Evolutionary conservation across 805 yeast genomes (phyloP).

Genomic region (Suhomyces tanzawaensis): DNA sequence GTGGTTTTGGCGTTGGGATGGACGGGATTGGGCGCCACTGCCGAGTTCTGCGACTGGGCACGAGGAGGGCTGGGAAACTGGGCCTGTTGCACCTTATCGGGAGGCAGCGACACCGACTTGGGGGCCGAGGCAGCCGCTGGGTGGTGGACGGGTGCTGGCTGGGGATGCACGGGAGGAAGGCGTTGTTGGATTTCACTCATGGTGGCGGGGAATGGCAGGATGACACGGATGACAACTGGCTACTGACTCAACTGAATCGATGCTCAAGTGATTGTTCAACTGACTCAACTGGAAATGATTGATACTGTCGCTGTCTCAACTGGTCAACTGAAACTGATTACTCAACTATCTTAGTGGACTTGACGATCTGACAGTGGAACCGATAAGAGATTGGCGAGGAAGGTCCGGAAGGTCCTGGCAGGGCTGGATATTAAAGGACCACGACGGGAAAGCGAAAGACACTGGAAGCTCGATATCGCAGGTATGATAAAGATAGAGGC

Average conservation of each 20-base stretch:
- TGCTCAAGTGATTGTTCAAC: too few relatives aligned
- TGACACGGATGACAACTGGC: too few relatives aligned
- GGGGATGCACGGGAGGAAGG: conserved; percentile 14
- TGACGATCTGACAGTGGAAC: too few relatives aligned
- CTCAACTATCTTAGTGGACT: too few relatives aligned
- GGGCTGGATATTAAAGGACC: background rate
- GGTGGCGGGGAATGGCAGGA: too few relatives aligned
- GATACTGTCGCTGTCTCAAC: too few relatives aligned
- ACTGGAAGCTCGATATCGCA: background rate
- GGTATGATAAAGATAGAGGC: background rate
- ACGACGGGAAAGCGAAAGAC: background rate
- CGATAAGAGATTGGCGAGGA: too few relatives aligned
- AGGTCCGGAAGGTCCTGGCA: background rate
- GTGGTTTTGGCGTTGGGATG: conserved; percentile 67
- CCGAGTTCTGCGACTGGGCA: conserved; percentile 4
- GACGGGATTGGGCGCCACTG: conserved; percentile 24
- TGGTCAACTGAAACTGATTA: too few relatives aligned
- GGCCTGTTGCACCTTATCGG: conserved; percentile 1
- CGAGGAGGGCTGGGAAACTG: conserved; percentile 4
- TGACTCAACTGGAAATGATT: too few relatives aligned
- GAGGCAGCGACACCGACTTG: conserved; percentile 2
- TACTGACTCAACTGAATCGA: too few relatives aligned
- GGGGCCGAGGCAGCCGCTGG: background rate
- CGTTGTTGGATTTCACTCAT: conserved; percentile 21
- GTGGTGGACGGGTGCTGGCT: conserved; percentile 2